phyloP scores from a whole-genome alignment of 345 rosid genomes.

The Eucalyptus pauciflora region DNA sequence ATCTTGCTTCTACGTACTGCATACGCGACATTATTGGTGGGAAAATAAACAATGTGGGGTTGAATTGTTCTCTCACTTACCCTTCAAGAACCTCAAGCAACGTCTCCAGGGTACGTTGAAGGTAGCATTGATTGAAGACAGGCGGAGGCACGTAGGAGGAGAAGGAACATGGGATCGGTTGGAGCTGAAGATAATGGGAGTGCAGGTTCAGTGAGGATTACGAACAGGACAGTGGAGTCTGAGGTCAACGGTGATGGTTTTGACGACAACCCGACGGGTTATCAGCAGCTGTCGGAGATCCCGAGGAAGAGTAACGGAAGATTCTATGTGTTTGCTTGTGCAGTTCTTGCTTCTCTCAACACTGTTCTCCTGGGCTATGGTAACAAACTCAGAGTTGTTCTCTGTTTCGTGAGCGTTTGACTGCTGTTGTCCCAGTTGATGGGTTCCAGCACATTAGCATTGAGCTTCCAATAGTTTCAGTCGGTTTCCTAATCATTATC shows the following conservation, averaged over 20 bases:
- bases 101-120: background rate
- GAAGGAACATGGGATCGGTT: conserved; percentile 9
- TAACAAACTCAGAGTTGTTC: background rate
- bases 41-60: background rate
- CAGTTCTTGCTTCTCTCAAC: conserved; percentile 80
- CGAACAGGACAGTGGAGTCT: conserved; percentile 63
- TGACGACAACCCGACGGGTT: conserved; percentile 8
- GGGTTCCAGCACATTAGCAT: background rate
- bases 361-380: conserved; percentile 91
- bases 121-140: background rate
- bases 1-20: background rate
- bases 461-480: background rate
- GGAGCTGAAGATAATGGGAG: conserved; percentile 41
- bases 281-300: conserved; percentile 16
- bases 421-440: background rate
- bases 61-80: background rate
- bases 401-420: background rate
- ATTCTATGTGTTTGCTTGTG: conserved; percentile 58
- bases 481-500: background rate
- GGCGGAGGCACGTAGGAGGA: conserved; percentile 1
- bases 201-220: conserved; percentile 39
- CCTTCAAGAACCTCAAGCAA: background rate
- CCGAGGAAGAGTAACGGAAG: conserved; percentile 9
- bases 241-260: conserved; percentile 9
- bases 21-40: background rate